Evolutionary conservation across 2,329 filamentous ascomycete species (phyloP), one percentile per base, ranked within the genome.

Genomic region (Pestalotiopsis sp.): DNA sequence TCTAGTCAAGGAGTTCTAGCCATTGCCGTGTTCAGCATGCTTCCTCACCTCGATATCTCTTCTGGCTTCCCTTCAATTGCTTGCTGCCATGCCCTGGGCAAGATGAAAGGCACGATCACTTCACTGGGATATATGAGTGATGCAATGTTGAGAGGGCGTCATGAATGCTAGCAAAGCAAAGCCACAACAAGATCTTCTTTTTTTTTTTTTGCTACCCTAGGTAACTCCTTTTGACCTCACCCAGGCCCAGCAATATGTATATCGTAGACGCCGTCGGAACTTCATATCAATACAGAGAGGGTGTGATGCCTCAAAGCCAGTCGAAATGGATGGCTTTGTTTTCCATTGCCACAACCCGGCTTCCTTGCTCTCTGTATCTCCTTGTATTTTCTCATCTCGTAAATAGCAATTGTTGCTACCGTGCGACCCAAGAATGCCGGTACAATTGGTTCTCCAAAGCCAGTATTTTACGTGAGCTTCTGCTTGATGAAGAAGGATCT

Each of bases 401-500:
- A 49, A 20, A 20, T 52, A 52, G n/a, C 45, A n/a, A n/a, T 52
- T 4, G 11, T 52, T 52, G 45, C 45, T 52, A 52, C 45, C 45
- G 45, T 20, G 7, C 45, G 23, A 52, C 45, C 17, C 45, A 23
- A 52, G 45, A 52, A 52, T 52, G 17, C 17, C 17, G 45, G 45
- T 9, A 52, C 45, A 52, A 17, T 17, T 52, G 31, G 20, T 23
- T 9, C 17, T n/a, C 14, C 1, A 52, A n/a, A 9, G 14, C 45
- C 14, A n/a, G 4, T 9, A 5, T 13, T 75, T 82, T 89, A 99
- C 70, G 96, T 98, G 80, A 99, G 90, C 88, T 99, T 99, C 86
- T 98, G 95, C 89, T 99, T 99, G 86, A 99, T 99, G 86, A 99
- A 99, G 89, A 99, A 99, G 61, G 93, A 92, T 75, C 96, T 89